Conservation (phyloP, 257 asterid species). For the Nicotiana tabacum region DNA sequence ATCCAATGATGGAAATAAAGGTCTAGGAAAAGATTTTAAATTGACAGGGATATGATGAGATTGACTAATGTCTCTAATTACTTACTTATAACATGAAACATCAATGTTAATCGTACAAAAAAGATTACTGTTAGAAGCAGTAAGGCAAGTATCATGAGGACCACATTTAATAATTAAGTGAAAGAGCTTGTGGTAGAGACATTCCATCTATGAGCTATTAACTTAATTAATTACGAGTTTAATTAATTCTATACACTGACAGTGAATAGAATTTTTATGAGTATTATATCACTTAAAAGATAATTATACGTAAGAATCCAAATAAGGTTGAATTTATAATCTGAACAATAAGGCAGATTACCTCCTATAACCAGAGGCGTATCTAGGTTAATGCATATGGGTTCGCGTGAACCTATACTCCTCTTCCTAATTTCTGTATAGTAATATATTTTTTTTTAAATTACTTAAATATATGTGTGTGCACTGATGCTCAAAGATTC, state of each 20-base stretch:
- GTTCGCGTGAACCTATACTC: too few relatives aligned
- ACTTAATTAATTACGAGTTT: constrained; percentile 9
- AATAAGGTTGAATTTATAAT: too few relatives aligned
- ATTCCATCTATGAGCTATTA: constrained; percentile 28
- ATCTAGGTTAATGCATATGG: too few relatives aligned
- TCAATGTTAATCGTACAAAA: background rate
- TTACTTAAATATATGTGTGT: too few relatives aligned
- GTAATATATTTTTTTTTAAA: too few relatives aligned
- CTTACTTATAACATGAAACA: background rate
- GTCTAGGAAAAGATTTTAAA: constrained; percentile 7
- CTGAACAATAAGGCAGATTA: too few relatives aligned
- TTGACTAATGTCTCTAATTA: constrained; percentile 11
- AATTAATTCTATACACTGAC: background rate
- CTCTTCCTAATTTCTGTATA: too few relatives aligned
- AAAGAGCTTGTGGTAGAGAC: constrained; percentile 30
- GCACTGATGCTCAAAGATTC: too few relatives aligned
- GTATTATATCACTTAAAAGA: background rate
- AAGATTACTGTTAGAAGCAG: constrained; percentile 14
- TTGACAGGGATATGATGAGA: constrained; percentile 10
- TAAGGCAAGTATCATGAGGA: constrained; percentile 11
- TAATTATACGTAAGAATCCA: background rate
- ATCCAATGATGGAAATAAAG: constrained; percentile 13
- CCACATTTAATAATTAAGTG: constrained; percentile 11
- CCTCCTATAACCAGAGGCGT: too few relatives aligned
- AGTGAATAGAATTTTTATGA: background rate